Conservation (phyloP, 140 eudicot species). For the Stevia rebaudiana region DNA sequence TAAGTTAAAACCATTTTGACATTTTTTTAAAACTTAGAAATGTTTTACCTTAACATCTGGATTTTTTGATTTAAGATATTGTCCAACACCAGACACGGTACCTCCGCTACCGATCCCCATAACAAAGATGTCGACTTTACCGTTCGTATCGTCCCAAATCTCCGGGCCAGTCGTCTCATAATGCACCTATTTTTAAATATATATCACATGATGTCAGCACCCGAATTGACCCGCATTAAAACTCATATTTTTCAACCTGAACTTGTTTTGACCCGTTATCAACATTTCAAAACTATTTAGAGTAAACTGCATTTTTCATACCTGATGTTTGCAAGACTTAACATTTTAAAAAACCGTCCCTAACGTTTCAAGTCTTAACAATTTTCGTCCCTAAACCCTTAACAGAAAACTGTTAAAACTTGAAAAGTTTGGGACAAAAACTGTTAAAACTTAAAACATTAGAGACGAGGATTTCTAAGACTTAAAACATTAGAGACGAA, state of each 20-base stretch:
- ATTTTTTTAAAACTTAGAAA: neutral
- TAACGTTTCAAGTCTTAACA: no score
- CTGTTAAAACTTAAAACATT: no score
- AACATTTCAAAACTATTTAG: no score
- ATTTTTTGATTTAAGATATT: slow-evolving; percentile 81
- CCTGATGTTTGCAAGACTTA: no score
- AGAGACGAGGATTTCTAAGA: no score
- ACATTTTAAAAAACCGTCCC: no score
- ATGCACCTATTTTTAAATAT: slow-evolving; percentile 50
- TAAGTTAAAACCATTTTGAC: neutral
- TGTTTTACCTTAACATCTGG: slow-evolving; percentile 74
- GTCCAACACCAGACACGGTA: slow-evolving; percentile 94
- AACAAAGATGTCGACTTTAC: slow-evolving; percentile 89
- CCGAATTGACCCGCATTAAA: neutral
- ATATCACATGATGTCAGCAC: neutral
- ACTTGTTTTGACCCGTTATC: neutral
- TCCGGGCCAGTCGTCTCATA: slow-evolving; percentile 98
- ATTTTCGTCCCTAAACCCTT: no score
- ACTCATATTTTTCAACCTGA: neutral
- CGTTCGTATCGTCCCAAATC: slow-evolving; percentile 91
- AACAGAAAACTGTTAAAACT: no score
- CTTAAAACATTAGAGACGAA: no score
- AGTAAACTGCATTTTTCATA: no score
- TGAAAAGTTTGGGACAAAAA: no score
- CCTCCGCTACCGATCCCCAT: slow-evolving; percentile 99